Evolutionary conservation across 345 rosid species (phyloP), one percentile per base, ranked within the genome.

Genomic region (Lumnitzera racemosa): DNA sequence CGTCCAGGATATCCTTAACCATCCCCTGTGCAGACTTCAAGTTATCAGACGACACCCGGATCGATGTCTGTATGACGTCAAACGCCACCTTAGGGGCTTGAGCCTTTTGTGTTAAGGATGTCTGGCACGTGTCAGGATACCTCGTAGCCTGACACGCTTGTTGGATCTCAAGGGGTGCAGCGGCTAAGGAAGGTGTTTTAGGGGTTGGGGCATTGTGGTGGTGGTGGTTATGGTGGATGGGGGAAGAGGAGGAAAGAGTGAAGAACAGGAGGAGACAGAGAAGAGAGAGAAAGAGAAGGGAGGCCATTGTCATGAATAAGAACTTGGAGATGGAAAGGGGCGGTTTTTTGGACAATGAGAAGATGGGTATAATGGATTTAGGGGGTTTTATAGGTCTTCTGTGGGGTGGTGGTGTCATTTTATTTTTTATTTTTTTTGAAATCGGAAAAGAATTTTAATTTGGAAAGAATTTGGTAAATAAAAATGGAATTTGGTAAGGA

Each of bases 131-230:
- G 61, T 71, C 76, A 2, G 72, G 78, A 64, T 68, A 71, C 29
- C 78, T 29, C 7, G 81, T 76, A 63, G 79, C 75, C 54, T 65
- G 64, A 52, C 83, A 79, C n/a, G 83, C 78, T 13, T 52, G 75
- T 31, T 46, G 47, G 53, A 79, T 58, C 58, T 52, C 63, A 6
- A 61, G 53, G 4, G 57, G 58, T 46, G 53, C 10, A 2, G 72
- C 54, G 50, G 63, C 47, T 49, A 62, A 36, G 54, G 62, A 7
- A 64, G 62, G 23, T 58, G 57, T 46, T 2, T 65, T 8, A 55
- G 12, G 12, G 64, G 55, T 41, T 17, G 60, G 51, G 56, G 58
- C 49, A 8, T 63, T 6, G 58, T 12, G 5, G 63, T 53, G 47
- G 47, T 53, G 51, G 66, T 70, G 60, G 51, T 55, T 54, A 49